These are phyloP conservation scores for Theileria equi DNA, from an alignment of 169 alveolate species.

Conservation along the genomic window DNA sequence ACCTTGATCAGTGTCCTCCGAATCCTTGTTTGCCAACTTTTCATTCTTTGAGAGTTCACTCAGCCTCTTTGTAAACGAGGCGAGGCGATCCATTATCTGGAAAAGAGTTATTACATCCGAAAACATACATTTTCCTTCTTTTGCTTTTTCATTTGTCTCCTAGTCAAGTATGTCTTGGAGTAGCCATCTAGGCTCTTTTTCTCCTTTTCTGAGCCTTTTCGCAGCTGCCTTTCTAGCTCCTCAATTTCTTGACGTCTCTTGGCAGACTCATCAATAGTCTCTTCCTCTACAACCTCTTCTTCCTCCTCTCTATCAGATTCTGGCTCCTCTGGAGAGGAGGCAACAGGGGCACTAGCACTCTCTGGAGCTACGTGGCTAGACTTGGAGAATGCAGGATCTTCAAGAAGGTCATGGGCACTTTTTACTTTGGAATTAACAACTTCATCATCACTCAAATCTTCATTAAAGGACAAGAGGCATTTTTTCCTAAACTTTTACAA, in stretches of 20 bases:
- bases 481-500: conserved; percentile 16
- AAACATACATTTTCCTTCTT: background rate
- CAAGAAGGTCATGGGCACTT: conserved; percentile 58
- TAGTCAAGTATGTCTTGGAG: conserved; percentile 31
- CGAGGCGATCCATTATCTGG: conserved; percentile 41
- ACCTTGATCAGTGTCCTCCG: conserved; percentile 59
- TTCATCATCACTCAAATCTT: conserved; percentile 17
- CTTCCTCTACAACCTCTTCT: conserved; percentile 6
- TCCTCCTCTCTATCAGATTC: background rate
- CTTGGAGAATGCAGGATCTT: conserved; percentile 43
- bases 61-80: conserved; percentile 48
- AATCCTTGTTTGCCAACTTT: conserved; percentile 20
- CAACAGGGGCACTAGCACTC: background rate
- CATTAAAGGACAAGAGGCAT: conserved; percentile 64
- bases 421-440: background rate
- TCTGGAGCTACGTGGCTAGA: background rate
- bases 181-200: conserved; percentile 3
- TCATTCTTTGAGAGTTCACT: conserved; percentile 21
- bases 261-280: conserved; percentile 1
- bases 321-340: background rate
- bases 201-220: background rate
- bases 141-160: conserved; percentile 16
- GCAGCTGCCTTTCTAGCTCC: conserved; percentile 6
- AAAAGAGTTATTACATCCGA: background rate
- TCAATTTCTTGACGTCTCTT: conserved; percentile 16